These are phyloP conservation scores for Myxozyma sirexii DNA, from an alignment of 805 yeast species.

Conservation along the genomic window DNA sequence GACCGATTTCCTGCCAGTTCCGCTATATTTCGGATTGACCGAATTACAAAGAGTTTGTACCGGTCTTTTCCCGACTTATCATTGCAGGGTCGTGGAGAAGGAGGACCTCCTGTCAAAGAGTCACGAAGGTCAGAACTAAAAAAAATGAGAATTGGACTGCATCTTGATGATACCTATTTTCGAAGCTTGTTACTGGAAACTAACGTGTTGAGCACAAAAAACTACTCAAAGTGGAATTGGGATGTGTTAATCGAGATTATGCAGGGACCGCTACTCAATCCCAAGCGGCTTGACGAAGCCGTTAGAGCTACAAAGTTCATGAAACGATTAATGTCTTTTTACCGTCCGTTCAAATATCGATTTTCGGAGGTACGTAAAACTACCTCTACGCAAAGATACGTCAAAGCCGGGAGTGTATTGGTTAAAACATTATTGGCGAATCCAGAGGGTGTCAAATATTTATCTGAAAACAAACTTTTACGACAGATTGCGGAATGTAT, in stretches of 20 bases:
- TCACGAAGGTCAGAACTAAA: slow-evolving; percentile 30
- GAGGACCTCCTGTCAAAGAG: slow-evolving; percentile 3
- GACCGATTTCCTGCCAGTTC: slow-evolving; percentile 42
- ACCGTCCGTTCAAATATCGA: slow-evolving; percentile 86
- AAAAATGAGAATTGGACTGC: slow-evolving; percentile 43
- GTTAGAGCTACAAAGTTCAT: slow-evolving; percentile 79
- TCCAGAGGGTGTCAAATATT: slow-evolving; percentile 66
- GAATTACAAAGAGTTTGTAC: slow-evolving; percentile 39
- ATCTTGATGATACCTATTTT: slow-evolving; percentile 67
- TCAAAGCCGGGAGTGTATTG: slow-evolving; percentile 74
- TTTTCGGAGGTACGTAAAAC: slow-evolving; percentile 60
- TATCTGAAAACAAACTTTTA: slow-evolving; percentile 72
- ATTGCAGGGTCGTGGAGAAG: slow-evolving; percentile 6
- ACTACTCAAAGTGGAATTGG: slow-evolving; percentile 88
- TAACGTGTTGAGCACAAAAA: slow-evolving; percentile 74
- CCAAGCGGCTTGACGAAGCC: slow-evolving; percentile 74
- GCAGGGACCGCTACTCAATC: slow-evolving; percentile 78
- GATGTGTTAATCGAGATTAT: slow-evolving; percentile 66
- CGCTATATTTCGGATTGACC: slow-evolving; percentile 54
- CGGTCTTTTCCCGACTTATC: slow-evolving; percentile 20
- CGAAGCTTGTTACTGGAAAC: slow-evolving; percentile 68
- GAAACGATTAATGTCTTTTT: slow-evolving; percentile 81
- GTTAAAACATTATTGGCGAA: slow-evolving; percentile 64
- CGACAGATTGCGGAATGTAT: slow-evolving; percentile 89
- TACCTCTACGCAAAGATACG: slow-evolving; percentile 57